phyloP scores from a whole-genome alignment of 371 early-diverging fungal species.

The Mortierella sp. region DNA sequence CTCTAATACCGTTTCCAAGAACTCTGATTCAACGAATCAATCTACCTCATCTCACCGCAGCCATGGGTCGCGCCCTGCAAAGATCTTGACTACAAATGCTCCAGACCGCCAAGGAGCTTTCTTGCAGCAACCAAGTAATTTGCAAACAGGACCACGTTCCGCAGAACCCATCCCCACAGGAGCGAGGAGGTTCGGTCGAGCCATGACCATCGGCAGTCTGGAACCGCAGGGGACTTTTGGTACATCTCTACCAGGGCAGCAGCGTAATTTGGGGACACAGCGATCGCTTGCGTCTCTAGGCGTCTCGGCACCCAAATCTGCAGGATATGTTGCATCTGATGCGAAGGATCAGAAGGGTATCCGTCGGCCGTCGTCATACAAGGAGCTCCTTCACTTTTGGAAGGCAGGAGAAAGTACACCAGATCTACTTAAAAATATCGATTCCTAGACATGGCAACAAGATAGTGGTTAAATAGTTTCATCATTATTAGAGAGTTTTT shows the following conservation, averaged over 20 bases:
- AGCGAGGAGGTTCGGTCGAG: conserved; percentile 7
- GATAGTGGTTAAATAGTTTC: no score
- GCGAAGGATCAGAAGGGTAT: conserved; percentile 13
- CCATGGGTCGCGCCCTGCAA: not conserved
- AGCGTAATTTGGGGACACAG: no score
- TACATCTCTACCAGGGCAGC: not conserved
- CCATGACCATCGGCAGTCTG: conserved; percentile 5
- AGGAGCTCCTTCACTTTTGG: conserved; percentile 49
- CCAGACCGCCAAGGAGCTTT: no score
- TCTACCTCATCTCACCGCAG: not conserved
- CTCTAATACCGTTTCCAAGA: not conserved
- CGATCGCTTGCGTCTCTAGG: not conserved
- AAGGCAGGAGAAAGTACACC: conserved; percentile 45
- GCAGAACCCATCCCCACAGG: conserved; percentile 8
- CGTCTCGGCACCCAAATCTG: not conserved
- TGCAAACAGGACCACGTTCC: conserved; percentile 13
- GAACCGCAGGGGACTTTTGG: not conserved
- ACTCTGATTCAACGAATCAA: not conserved
- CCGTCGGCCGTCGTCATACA: conserved; percentile 38
- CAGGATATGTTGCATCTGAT: not conserved
- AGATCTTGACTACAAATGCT: not conserved
- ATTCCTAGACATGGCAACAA: no score
- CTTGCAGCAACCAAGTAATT: not conserved
- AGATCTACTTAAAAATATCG: conserved; percentile 18
- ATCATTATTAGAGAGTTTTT: no score